phyloP scores from a whole-genome alignment of 352 stramenopile genomes.

The Globisporangium nagaii region DNA sequence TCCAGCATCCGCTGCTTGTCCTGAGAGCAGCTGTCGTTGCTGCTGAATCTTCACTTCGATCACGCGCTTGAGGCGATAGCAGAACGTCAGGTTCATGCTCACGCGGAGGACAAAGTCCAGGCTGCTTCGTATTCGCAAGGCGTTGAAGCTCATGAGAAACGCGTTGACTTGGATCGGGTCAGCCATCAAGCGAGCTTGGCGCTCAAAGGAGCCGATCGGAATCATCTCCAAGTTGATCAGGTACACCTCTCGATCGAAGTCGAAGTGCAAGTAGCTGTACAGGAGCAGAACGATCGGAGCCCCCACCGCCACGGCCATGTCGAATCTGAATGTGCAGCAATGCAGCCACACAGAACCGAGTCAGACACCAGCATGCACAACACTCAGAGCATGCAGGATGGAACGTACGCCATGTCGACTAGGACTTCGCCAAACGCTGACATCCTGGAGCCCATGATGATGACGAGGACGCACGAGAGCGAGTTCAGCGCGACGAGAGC shows the following conservation, averaged over 20 bases:
- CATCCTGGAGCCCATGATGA: background rate
- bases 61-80: conserved; percentile 26
- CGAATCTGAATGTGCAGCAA: conserved; percentile 11
- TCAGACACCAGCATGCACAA: background rate
- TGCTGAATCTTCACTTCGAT: conserved; percentile 12
- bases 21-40: background rate
- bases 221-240: conserved; percentile 16
- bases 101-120: conserved; percentile 24
- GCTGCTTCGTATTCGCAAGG: conserved; percentile 19
- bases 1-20: background rate
- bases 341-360: too few species aligned
- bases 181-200: conserved; percentile 15
- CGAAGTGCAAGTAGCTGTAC: conserved; percentile 20
- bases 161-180: conserved; percentile 23
- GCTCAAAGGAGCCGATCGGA: conserved; percentile 17
- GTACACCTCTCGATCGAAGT: conserved; percentile 22
- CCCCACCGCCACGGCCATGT: conserved; percentile 19
- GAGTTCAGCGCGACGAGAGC: conserved; percentile 15
- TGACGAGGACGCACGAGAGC: conserved; percentile 8
- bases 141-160: conserved; percentile 25
- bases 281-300: conserved; percentile 21
- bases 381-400: background rate
- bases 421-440: conserved; percentile 24
- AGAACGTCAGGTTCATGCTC: conserved; percentile 27
- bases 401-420: conserved; percentile 15